Base-by-base conservation (phyloP, 495 filamentous ascomycete genomes). In the Xylaria curta region DNA sequence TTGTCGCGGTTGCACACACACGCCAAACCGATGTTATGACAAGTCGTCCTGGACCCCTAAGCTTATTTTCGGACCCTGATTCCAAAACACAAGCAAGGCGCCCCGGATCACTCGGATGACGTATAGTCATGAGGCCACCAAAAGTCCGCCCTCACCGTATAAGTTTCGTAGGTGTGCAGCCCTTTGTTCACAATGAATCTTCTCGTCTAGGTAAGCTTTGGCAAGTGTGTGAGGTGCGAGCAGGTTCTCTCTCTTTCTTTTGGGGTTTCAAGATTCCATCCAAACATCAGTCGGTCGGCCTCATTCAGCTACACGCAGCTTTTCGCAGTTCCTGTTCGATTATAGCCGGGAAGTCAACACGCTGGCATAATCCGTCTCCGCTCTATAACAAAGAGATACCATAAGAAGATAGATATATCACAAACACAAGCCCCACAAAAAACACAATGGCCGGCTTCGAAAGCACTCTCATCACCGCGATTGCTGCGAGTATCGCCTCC, bases 401-500 rank as follows among this genome's bases (percentile, higher is more conserved):
- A 0, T 8, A 70, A 31, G 28, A 31, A 31, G 28, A 31, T 21
- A 10, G 17, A 70, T 21, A 46, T 19, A 17, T 36, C 40, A 61
- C 33, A 51, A 17, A 59, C 26, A 31, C 28, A 31, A 31, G 3
- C 28, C 28, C 28, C 28, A 31, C 28, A 31, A 31, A 19, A 71
- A 51, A 33, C 33, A 68, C 66, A 8, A 77, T 78, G 76, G 62
- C 56, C 70, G 74, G 68, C 42, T 79, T 79, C 64, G 12, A 65
- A 4, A 74, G 72, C 33, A 76, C 73, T 12, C 68, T 79, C 49
- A 56, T 79, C 51, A 69, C 73, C 61, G 77, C 66, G 7, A 70
- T 79, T 60, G 77, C 78, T 46, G 74, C 71, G 58, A 69, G 58
- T 24, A 66, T 68, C 12, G 58, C 78, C 42, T 64, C 70, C 19